These are phyloP conservation scores for Pseudotsuga menziesii DNA, from an alignment of 75 land plant species.

Conservation along the genomic window DNA sequence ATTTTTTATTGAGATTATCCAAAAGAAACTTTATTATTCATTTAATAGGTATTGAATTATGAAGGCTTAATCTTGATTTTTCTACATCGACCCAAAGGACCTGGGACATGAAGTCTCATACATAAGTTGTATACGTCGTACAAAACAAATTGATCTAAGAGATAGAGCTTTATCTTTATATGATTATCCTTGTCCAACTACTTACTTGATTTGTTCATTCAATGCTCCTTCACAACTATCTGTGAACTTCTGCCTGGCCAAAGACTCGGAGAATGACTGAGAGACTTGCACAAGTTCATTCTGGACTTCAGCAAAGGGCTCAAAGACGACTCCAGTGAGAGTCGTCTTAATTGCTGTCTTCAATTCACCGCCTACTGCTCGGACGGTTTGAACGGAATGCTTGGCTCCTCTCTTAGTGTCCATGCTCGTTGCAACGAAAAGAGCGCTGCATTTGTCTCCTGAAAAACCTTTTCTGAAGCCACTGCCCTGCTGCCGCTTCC, in stretches of 20 bases:
- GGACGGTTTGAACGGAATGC: not conserved
- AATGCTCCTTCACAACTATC: constrained; percentile 65
- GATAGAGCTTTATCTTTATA: no score
- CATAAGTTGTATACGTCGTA: no score
- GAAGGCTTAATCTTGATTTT: no score
- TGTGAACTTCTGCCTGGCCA: constrained; percentile 72
- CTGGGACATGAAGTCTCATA: no score
- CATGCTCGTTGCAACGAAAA: constrained; percentile 14
- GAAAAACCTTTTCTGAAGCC: not conserved
- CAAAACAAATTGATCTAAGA: no score
- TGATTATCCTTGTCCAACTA: no score
- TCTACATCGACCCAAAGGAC: no score
- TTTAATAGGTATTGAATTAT: no score
- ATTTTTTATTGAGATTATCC: no score
- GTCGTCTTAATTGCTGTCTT: not conserved
- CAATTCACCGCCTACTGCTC: not conserved
- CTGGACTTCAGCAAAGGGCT: constrained; percentile 86
- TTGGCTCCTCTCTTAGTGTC: constrained; percentile 2
- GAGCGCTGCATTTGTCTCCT: not conserved
- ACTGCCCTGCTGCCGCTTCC: not conserved
- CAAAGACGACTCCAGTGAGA: constrained; percentile 67
- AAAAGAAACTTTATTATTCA: no score
- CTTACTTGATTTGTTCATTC: constrained; percentile 6
- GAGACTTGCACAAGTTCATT: constrained; percentile 65
- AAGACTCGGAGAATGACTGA: constrained; percentile 38